Evolutionary conservation across 2,329 filamentous ascomycete genomes (phyloP).

Genomic region (Ceratocystis lukuohia): DNA sequence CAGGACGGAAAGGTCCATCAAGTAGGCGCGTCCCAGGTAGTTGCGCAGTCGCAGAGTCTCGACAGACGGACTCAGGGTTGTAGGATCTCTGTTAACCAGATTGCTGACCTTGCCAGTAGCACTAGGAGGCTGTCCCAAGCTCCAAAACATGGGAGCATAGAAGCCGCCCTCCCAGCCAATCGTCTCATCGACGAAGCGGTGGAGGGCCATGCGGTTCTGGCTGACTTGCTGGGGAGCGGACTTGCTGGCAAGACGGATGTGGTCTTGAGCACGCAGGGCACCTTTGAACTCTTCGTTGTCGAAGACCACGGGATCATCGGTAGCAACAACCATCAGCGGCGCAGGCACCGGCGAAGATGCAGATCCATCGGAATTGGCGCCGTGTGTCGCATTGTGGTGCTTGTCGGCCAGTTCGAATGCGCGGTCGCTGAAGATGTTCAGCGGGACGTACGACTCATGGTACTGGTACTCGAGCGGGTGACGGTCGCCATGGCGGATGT

Average conservation of each 20-base stretch:
- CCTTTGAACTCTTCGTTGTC: conserved; percentile 47
- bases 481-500: conserved; percentile 67
- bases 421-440: conserved; percentile 51
- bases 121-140: conserved; percentile 44
- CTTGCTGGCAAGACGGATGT: conserved; percentile 62
- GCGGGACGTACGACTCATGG: conserved; percentile 61
- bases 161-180: conserved; percentile 85
- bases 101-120: conserved; percentile 26
- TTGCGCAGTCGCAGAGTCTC: conserved; percentile 55
- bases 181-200: conserved; percentile 58
- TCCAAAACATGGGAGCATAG: conserved; percentile 70
- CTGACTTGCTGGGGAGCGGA: conserved; percentile 31
- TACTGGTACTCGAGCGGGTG: conserved; percentile 69
- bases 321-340: conserved; percentile 52
- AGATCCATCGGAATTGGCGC: conserved; percentile 23
- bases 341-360: conserved; percentile 20
- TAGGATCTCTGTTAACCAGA: conserved; percentile 28
- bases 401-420: conserved; percentile 42
- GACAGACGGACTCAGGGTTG: conserved; percentile 29
- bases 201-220: conserved; percentile 38
- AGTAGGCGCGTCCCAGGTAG: conserved; percentile 65
- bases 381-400: conserved; percentile 31
- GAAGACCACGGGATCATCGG: conserved; percentile 69
- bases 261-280: conserved; percentile 54
- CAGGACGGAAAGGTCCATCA: conserved; percentile 67